Conservation (phyloP, 306 rosid species). For the Casuarina glauca region DNA sequence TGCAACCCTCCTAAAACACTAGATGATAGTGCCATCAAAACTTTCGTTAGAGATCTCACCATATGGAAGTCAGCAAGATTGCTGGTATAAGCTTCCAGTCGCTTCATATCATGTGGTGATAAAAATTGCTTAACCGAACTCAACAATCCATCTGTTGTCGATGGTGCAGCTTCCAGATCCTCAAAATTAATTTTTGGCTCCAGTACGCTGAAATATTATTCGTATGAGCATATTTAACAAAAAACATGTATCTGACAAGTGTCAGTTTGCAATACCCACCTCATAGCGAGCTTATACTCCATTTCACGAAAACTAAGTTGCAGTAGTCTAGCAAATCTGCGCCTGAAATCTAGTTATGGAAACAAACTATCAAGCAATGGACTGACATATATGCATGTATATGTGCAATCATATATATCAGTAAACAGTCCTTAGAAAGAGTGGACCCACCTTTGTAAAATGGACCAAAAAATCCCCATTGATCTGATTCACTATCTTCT, state of each 20-base stretch:
- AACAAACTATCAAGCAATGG: conserved; percentile 29
- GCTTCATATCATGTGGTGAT: conserved; percentile 89
- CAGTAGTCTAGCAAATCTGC: conserved; percentile 65
- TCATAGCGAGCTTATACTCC: conserved; percentile 91
- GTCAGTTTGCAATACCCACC: conserved; percentile 48
- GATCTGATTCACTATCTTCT: conserved; percentile 63
- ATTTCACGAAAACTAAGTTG: conserved; percentile 57
- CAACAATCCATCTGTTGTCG: conserved; percentile 42
- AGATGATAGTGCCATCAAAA: background rate
- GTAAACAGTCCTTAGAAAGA: conserved; percentile 17
- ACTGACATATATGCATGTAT: background rate
- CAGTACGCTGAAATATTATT: conserved; percentile 61
- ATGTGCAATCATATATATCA: conserved; percentile 9
- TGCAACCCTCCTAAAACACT: background rate
- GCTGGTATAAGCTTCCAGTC: conserved; percentile 82
- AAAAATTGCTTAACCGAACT: conserved; percentile 55
- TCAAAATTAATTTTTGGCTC: conserved; percentile 82
- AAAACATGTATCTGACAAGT: conserved; percentile 15
- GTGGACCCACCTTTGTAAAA: conserved; percentile 67
- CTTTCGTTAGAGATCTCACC: conserved; percentile 55
- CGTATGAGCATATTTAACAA: conserved; percentile 29
- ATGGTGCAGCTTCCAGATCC: conserved; percentile 43
- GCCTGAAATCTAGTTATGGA: conserved; percentile 63
- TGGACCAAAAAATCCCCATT: conserved; percentile 68
- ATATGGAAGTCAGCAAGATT: conserved; percentile 76